Evolutionary conservation across 2,329 filamentous ascomycete species (phyloP).

Genomic region (Botryosphaeria dothidea): DNA sequence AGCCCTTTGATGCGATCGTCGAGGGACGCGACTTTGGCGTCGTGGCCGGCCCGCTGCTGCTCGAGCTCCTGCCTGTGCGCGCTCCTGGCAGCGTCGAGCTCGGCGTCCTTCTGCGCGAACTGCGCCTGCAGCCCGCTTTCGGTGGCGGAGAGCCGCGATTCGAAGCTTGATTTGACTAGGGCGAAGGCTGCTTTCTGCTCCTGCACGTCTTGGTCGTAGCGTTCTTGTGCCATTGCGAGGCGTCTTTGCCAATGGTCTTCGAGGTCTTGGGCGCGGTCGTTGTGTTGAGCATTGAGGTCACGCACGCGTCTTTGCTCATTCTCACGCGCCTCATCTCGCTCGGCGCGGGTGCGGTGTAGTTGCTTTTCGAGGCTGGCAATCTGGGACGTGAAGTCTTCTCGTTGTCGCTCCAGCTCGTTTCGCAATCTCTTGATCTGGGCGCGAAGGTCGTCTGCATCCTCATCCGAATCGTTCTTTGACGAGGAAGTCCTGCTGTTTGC

Average conservation of each 20-base stretch:
- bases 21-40: background rate
- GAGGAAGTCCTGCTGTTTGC: background rate
- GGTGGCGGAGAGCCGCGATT: conserved; percentile 2
- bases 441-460: background rate
- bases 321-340: background rate
- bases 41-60: conserved; percentile 11
- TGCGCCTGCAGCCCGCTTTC: conserved; percentile 7
- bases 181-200: conserved; percentile 15
- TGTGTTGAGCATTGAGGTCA: background rate
- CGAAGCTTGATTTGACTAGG: conserved; percentile 13
- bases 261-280: background rate
- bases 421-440: background rate
- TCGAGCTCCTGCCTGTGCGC: conserved; percentile 4
- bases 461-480: background rate
- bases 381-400: background rate
- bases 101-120: conserved; percentile 11
- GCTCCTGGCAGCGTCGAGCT: background rate
- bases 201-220: conserved; percentile 1
- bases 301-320: conserved; percentile 12
- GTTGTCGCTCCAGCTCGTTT: background rate
- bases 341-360: background rate
- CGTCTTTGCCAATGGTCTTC: conserved; percentile 14
- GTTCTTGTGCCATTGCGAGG: background rate
- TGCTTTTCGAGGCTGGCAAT: conserved; percentile 7
- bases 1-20: too few species aligned